Evolutionary conservation across 2,329 filamentous ascomycete species (phyloP).

Genomic region (Pseudocercospora cruenta): DNA sequence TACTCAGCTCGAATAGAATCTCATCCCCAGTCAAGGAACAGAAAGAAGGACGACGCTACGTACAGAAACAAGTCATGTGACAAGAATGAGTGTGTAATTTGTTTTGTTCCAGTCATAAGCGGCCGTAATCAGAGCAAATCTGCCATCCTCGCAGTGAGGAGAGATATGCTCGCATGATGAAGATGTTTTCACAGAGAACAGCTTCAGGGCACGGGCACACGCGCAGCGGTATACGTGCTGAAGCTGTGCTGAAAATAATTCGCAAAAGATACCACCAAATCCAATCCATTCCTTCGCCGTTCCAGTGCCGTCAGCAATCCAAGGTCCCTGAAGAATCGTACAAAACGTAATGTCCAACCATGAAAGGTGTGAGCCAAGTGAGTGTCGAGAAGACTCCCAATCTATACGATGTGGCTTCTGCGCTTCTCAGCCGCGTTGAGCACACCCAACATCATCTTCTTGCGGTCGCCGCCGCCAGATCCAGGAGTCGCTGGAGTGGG

Average conservation of each 20-base stretch:
- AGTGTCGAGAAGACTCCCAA: background rate
- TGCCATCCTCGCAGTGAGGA: background rate
- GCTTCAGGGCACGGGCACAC: slow-evolving; percentile 5
- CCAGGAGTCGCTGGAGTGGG: slow-evolving; percentile 65
- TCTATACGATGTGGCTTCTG: slow-evolving; percentile 67
- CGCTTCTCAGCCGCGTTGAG: slow-evolving; percentile 88
- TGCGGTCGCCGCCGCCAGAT: slow-evolving; percentile 69
- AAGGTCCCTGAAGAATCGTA: slow-evolving; percentile 7
- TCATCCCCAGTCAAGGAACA: background rate
- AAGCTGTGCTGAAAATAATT: slow-evolving; percentile 7
- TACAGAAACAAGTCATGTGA: background rate
- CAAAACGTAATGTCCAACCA: slow-evolving; percentile 1
- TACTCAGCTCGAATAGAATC: background rate
- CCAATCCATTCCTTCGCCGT: slow-evolving; percentile 3
- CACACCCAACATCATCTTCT: slow-evolving; percentile 84
- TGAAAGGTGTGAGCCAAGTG: slow-evolving; percentile 1
- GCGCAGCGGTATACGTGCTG: slow-evolving; percentile 9
- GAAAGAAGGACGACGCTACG: background rate
- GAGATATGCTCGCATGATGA: slow-evolving; percentile 9
- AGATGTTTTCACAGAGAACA: slow-evolving; percentile 17
- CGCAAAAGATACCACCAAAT: background rate
- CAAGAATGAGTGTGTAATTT: slow-evolving; percentile 10
- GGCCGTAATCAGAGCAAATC: slow-evolving; percentile 14
- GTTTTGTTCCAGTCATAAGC: slow-evolving; percentile 12
- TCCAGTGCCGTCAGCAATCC: slow-evolving; percentile 1